phyloP scores from a whole-genome alignment of 345 rosid genomes.

The Conringia planisiliqua region DNA sequence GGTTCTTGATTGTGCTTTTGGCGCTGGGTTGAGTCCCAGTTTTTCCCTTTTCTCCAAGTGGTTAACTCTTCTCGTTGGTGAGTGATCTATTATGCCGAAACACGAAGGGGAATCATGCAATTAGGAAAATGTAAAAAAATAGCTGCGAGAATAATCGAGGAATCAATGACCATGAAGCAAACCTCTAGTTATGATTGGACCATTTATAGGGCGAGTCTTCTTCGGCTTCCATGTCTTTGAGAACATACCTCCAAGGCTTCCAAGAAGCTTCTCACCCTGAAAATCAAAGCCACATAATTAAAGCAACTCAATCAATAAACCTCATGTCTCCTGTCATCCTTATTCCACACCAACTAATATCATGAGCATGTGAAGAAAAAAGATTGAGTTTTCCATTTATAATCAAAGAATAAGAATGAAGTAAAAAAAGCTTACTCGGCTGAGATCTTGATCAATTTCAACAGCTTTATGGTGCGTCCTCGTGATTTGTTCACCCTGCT shows the following conservation, averaged over 20 bases:
- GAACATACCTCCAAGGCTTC: slow-evolving; percentile 91
- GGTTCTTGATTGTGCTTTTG: slow-evolving; percentile 43
- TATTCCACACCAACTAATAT: background rate
- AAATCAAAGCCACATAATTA: slow-evolving; percentile 18
- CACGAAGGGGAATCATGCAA: background rate
- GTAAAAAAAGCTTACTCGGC: slow-evolving; percentile 59
- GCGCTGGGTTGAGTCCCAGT: slow-evolving; percentile 62
- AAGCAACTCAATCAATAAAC: background rate
- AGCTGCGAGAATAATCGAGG: background rate
- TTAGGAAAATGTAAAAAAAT: background rate
- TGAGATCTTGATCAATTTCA: slow-evolving; percentile 80
- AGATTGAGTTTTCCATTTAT: background rate
- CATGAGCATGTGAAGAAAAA: background rate
- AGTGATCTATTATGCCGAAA: slow-evolving; percentile 47
- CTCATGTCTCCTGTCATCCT: background rate
- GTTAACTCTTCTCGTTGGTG: slow-evolving; percentile 52
- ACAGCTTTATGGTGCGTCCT: slow-evolving; percentile 69
- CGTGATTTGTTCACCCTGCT: slow-evolving; percentile 89
- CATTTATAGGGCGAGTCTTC: slow-evolving; percentile 61
- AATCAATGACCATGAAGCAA: slow-evolving; percentile 18
- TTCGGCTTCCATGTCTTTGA: slow-evolving; percentile 94
- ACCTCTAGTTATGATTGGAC: slow-evolving; percentile 75
- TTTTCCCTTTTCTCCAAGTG: slow-evolving; percentile 81
- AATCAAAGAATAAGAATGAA: background rate
- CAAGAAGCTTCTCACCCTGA: slow-evolving; percentile 97